Evolutionary conservation across 192 early-diverging fungal species (phyloP).

Genomic region (Backusella tarrabulga): DNA sequence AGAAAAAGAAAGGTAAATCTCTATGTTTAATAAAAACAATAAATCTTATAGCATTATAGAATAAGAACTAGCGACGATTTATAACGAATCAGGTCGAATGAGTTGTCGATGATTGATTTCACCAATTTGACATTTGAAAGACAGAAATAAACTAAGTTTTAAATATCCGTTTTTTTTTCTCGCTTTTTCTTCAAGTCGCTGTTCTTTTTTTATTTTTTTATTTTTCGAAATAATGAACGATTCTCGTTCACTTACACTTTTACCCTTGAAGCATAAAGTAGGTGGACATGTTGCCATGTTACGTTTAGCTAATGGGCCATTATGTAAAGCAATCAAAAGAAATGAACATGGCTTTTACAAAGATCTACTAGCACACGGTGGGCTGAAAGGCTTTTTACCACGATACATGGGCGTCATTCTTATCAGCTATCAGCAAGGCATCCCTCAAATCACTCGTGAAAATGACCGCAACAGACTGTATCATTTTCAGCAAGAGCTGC

Average conservation of each 20-base stretch:
- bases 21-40: too few species aligned
- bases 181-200: background rate
- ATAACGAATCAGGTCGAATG: too few species aligned
- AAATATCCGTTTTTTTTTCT: background rate
- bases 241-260: background rate
- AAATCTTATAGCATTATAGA: too few species aligned
- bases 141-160: too few species aligned
- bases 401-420: conserved; percentile 15
- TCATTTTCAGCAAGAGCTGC: background rate
- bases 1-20: too few species aligned
- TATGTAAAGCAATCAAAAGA: conserved; percentile 14
- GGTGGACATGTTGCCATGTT: conserved; percentile 23
- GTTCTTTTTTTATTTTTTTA: background rate
- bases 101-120: too few species aligned
- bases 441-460: conserved; percentile 4
- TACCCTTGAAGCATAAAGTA: conserved; percentile 16
- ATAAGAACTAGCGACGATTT: too few species aligned
- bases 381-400: background rate
- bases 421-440: background rate
- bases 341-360: conserved; percentile 13
- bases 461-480: conserved; percentile 3
- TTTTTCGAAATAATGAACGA: background rate
- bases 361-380: background rate
- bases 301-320: conserved; percentile 3
- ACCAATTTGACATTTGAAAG: too few species aligned